A percentile compares a stretch with the other conserved stretches of the same genome.
Evolutionary conservation across 164 flowering plant genomes (phyloP).

Genomic region (Aristolochia californica): DNA sequence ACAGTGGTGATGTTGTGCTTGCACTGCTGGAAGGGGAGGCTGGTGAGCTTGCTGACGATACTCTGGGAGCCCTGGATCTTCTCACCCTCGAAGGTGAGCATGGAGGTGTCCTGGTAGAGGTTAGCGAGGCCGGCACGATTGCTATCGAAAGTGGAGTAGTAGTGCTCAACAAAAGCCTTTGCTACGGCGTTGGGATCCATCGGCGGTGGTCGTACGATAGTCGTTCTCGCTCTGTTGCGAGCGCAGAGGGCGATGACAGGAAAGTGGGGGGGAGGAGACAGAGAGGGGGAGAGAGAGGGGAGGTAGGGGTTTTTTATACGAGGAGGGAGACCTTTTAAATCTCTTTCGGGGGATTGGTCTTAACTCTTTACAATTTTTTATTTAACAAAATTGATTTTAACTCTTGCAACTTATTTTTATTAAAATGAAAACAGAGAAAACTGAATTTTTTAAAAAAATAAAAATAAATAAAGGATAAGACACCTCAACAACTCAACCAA

Average conservation of each 20-base stretch:
- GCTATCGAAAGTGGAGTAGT: conserved; percentile 73
- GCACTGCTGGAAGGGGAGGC: conserved; percentile 80
- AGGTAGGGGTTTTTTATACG: neutral
- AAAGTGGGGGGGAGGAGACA: neutral
- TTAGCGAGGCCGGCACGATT: conserved; percentile 43
- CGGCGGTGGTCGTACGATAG: too few species aligned
- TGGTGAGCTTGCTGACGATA: conserved; percentile 60
- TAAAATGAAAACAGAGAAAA: too few species aligned
- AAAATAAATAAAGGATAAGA: too few species aligned
- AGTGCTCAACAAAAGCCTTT: conserved; percentile 84
- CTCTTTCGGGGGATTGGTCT: too few species aligned
- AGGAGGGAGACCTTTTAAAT: too few species aligned
- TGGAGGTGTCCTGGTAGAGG: conserved; percentile 67
- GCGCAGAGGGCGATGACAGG: neutral
- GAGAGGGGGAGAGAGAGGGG: neutral
- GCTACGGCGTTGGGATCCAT: conserved; percentile 83
- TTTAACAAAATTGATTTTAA: too few species aligned
- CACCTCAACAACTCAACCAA: too few species aligned
- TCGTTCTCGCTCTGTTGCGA: neutral
- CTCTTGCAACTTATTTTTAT: too few species aligned
- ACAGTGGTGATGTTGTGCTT: conserved; percentile 68
- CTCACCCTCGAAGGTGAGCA: conserved; percentile 85
- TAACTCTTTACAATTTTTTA: too few species aligned
- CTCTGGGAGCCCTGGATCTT: conserved; percentile 58
- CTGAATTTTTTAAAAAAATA: too few species aligned